Evolutionary conservation across 371 early-diverging fungal species (phyloP).

Genomic region (Zopfochytrium polystomum): DNA sequence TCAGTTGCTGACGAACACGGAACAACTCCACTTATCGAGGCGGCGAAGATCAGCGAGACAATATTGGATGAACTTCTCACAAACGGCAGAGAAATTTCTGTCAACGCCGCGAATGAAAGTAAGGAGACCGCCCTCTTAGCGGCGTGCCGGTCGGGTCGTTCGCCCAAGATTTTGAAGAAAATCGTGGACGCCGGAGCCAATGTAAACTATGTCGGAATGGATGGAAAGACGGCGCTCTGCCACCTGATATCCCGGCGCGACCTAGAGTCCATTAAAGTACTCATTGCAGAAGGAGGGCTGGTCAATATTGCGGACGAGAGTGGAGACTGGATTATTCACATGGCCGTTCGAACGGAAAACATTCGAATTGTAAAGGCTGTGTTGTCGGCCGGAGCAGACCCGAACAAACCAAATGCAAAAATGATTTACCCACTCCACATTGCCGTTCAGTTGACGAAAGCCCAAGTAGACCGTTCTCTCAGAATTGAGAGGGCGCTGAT

Average conservation of each 20-base stretch:
- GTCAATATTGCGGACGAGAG: slow-evolving; percentile 26
- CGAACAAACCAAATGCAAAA: slow-evolving; percentile 32
- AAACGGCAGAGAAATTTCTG: background rate
- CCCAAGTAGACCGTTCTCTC: slow-evolving; percentile 54
- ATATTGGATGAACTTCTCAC: background rate
- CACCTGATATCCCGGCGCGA: slow-evolving; percentile 49
- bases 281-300: slow-evolving; percentile 52
- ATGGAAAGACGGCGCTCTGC: slow-evolving; percentile 45
- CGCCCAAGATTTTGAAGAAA: slow-evolving; percentile 23
- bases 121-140: slow-evolving; percentile 7
- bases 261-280: slow-evolving; percentile 41
- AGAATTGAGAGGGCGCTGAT: slow-evolving; percentile 50
- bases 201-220: slow-evolving; percentile 32
- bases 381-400: slow-evolving; percentile 43
- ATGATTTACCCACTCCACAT: slow-evolving; percentile 49
- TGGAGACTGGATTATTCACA: slow-evolving; percentile 45
- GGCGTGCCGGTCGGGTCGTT: slow-evolving; percentile 34
- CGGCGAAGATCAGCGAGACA: slow-evolving; percentile 24
- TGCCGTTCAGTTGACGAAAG: slow-evolving; percentile 50
- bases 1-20: slow-evolving; percentile 28
- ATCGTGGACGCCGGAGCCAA: slow-evolving; percentile 39
- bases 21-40: slow-evolving; percentile 26
- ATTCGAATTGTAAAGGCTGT: slow-evolving; percentile 43
- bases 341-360: slow-evolving; percentile 45
- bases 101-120: background rate